phyloP scores from a whole-genome alignment of 345 rosid species.

The Camelina hispida region DNA sequence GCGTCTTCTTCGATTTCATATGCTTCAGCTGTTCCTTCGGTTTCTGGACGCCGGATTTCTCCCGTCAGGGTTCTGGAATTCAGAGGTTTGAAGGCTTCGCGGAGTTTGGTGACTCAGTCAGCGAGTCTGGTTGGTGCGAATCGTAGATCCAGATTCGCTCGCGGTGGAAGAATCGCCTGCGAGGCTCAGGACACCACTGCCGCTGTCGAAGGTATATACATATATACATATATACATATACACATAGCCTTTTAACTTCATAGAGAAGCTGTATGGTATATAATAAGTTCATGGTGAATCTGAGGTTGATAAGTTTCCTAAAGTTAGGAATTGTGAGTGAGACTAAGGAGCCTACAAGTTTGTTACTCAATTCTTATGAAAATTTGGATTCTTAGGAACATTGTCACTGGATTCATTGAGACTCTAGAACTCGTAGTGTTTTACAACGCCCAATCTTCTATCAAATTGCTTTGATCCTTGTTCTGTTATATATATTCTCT shows the following conservation, averaged over 20 bases:
- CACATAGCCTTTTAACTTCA: neutral
- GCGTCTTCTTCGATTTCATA: slow-evolving; percentile 30
- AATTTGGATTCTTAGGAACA: slow-evolving; percentile 5
- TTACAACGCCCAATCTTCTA: too few relatives aligned
- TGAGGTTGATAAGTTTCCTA: neutral
- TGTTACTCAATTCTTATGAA: neutral
- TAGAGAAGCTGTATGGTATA: neutral
- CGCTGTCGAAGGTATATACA: slow-evolving; percentile 38
- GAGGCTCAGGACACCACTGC: slow-evolving; percentile 46
- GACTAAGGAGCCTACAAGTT: neutral
- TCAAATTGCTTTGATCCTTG: too few relatives aligned
- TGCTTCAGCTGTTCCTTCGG: slow-evolving; percentile 15
- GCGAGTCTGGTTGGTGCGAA: neutral
- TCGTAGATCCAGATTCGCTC: slow-evolving; percentile 16
- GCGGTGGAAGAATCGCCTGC: slow-evolving; percentile 31
- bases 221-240: too few relatives aligned
- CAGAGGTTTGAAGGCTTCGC: slow-evolving; percentile 36
- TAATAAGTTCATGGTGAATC: neutral
- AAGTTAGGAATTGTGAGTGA: neutral
- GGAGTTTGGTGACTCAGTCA: slow-evolving; percentile 37
- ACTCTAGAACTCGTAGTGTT: too few relatives aligned
- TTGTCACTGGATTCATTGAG: neutral
- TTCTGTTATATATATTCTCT: neutral
- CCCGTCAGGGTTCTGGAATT: slow-evolving; percentile 25
- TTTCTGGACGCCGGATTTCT: slow-evolving; percentile 35